Conservation (phyloP, 345 rosid species). For the Syzygium oleosum region DNA sequence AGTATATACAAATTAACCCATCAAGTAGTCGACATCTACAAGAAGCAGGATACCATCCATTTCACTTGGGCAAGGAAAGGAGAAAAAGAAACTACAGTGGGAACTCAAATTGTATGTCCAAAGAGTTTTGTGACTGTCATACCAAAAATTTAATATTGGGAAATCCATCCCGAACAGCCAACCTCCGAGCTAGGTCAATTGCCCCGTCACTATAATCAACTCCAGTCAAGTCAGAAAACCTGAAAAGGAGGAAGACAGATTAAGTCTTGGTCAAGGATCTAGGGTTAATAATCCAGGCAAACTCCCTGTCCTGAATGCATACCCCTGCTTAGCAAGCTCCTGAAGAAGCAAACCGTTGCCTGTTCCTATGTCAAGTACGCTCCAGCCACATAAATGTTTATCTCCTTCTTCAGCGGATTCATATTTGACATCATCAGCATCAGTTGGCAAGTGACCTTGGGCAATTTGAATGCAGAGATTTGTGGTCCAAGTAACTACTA, state of each 20-base stretch:
- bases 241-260: constrained; percentile 16
- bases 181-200: constrained; percentile 68
- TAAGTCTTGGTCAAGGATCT: neutral
- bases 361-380: constrained; percentile 93
- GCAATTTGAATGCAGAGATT: constrained; percentile 61
- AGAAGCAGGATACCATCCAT: neutral
- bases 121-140: constrained; percentile 5
- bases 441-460: constrained; percentile 32
- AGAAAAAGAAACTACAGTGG: neutral
- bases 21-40: neutral
- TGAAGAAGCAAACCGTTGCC: constrained; percentile 97
- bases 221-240: constrained; percentile 93
- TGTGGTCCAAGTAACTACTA: constrained; percentile 84
- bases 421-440: constrained; percentile 25
- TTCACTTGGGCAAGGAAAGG: neutral
- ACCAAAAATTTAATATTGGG: constrained; percentile 68
- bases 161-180: constrained; percentile 81
- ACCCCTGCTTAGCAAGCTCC: constrained; percentile 95
- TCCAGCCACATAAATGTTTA: constrained; percentile 68
- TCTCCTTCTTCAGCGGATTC: constrained; percentile 41
- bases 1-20: neutral
- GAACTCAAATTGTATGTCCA: neutral
- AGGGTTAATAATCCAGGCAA: neutral
- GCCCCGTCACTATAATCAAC: constrained; percentile 92
- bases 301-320: constrained; percentile 20